These are phyloP conservation scores for Rheum nobile DNA, from an alignment of 148 eudicot genomes.

Conservation along the genomic window DNA sequence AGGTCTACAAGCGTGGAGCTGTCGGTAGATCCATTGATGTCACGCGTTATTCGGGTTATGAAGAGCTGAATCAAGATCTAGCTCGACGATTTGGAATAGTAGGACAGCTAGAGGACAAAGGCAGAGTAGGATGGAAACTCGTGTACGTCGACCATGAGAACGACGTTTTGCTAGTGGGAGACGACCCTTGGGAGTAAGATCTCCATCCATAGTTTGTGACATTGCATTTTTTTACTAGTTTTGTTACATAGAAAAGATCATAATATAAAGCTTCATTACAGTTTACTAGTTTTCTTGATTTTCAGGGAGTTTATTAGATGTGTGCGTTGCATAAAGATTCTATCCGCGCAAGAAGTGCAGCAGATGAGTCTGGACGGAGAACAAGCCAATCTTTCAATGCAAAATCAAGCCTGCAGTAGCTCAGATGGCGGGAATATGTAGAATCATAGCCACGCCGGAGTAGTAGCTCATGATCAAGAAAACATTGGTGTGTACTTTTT, in stretches of 20 bases:
- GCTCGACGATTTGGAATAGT: constrained; percentile 96
- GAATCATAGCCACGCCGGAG: neutral
- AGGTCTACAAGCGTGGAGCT: constrained; percentile 99
- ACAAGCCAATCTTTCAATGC: constrained; percentile 50
- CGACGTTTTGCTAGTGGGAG: constrained; percentile 89
- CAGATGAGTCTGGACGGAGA: constrained; percentile 97
- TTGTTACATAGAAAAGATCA: no score
- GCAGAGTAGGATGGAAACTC: constrained; percentile 90
- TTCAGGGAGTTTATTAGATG: constrained; percentile 86
- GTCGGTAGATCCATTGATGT: constrained; percentile 97
- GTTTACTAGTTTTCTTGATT: no score
- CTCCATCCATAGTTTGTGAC: neutral
- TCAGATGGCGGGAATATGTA: constrained; percentile 74
- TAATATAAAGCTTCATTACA: no score
- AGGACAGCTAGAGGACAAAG: constrained; percentile 90
- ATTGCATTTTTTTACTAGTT: neutral
- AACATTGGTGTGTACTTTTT: neutral
- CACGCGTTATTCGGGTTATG: constrained; percentile 73
- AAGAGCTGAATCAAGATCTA: constrained; percentile 82
- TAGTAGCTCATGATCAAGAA: no score
- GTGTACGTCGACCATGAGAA: constrained; percentile 91
- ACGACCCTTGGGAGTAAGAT: constrained; percentile 99
- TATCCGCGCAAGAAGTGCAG: constrained; percentile 96
- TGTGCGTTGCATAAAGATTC: constrained; percentile 80
- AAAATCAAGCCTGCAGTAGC: constrained; percentile 88